Evolutionary conservation across 2,329 filamentous ascomycete species (phyloP).

Genomic region (Hymenotorrendiella dingleyae): DNA sequence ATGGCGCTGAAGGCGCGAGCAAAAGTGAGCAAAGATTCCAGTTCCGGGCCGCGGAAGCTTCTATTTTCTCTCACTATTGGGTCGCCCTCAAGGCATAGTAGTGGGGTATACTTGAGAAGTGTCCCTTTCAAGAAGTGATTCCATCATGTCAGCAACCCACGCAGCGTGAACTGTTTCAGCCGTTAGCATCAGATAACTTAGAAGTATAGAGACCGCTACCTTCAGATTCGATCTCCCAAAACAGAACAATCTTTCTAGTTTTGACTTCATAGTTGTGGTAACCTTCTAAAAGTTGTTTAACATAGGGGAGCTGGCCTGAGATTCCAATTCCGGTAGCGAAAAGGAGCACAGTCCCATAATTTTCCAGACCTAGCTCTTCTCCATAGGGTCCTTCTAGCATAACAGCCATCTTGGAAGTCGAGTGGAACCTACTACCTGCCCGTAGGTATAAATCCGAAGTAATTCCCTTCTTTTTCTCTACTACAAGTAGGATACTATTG

Average conservation of each 20-base stretch:
- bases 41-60: no score
- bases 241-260: slow-evolving; percentile 11
- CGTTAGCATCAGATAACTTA: slow-evolving; percentile 4
- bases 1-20: no score
- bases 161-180: no score
- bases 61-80: no score
- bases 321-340: slow-evolving; percentile 16
- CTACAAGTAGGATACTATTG: slow-evolving; percentile 11
- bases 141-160: no score
- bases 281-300: slow-evolving; percentile 15
- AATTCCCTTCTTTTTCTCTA: slow-evolving; percentile 13
- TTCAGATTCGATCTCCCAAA: slow-evolving; percentile 13
- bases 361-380: slow-evolving; percentile 6
- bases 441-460: slow-evolving; percentile 6
- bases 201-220: slow-evolving; percentile 3
- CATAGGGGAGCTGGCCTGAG: slow-evolving; percentile 13
- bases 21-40: no score
- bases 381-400: slow-evolving; percentile 13
- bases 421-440: neutral
- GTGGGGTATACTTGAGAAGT: no score
- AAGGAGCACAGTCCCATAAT: slow-evolving; percentile 11
- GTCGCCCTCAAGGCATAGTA: no score
- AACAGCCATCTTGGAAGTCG: no score
- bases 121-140: no score
- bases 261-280: slow-evolving; percentile 16